A percentile compares a stretch with the other conserved stretches of the same genome.
phyloP scores from a whole-genome alignment of 2,329 filamentous ascomycete species.

The Diaporthe sp. region DNA sequence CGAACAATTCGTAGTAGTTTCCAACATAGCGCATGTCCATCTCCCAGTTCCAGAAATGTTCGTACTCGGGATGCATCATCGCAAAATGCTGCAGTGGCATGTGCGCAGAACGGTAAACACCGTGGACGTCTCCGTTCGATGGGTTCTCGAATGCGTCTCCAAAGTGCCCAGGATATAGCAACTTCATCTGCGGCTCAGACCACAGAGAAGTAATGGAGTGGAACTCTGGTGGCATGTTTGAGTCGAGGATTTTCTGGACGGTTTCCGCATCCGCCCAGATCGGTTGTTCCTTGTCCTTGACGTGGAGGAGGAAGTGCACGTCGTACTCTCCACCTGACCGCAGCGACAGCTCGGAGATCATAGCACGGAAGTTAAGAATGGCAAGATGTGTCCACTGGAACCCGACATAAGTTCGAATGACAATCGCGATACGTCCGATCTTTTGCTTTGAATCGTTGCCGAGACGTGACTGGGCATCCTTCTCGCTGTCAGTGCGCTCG shows the following conservation, averaged over 20 bases:
- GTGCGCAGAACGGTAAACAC: constrained; percentile 77
- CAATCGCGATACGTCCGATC: constrained; percentile 76
- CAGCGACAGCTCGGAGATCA: constrained; percentile 84
- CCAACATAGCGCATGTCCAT: constrained; percentile 77
- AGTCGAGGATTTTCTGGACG: constrained; percentile 78
- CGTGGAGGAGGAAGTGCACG: constrained; percentile 87
- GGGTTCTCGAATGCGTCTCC: constrained; percentile 75
- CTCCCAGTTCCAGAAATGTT: constrained; percentile 80
- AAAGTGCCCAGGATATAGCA: constrained; percentile 81
- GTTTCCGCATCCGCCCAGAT: constrained; percentile 86
- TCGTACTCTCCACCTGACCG: constrained; percentile 85
- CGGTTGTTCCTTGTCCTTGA: constrained; percentile 82
- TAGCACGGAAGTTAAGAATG: constrained; percentile 83
- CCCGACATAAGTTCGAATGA: constrained; percentile 85
- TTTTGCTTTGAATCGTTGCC: constrained; percentile 50
- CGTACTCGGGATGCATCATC: constrained; percentile 73
- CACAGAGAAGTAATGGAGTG: constrained; percentile 85
- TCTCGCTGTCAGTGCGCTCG: constrained; percentile 41
- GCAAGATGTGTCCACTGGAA: constrained; percentile 85
- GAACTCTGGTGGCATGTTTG: constrained; percentile 80
- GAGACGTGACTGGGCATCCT: constrained; percentile 33
- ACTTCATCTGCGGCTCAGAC: constrained; percentile 87
- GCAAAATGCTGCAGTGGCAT: constrained; percentile 76
- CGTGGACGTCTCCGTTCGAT: constrained; percentile 71
- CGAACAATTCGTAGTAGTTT: constrained; percentile 80